Evolutionary conservation across 2,329 filamentous ascomycete species (phyloP), one percentile per base, ranked within the genome.

Genomic region (Epichloe aotearoae): DNA sequence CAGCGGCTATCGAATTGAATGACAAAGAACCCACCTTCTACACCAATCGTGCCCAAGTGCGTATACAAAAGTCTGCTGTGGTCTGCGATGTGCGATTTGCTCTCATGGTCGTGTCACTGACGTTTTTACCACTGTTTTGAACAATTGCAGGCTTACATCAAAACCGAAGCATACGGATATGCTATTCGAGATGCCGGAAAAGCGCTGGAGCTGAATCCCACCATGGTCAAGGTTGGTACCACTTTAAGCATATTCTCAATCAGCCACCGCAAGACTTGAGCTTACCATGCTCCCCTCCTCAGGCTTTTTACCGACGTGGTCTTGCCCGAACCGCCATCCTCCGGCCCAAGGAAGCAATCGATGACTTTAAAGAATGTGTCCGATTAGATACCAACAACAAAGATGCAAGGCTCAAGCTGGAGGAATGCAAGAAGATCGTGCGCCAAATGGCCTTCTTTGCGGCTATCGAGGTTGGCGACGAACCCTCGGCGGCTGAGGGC

Each of bases 261-360:
- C 40, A 34, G 5, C 37, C 7, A 15, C 37, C n/a, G 20, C 17
- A 8, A 41, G 17, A 19, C 12, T 37, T n/a, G 8, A 36, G 10
- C 40, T 45, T 12, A 50, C 36, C 8, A 17, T 40, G 10, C 1
- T 30, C 26, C 26, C 30, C 33, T 37, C 50, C 51, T 50, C 62
- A 94, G 87, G 93, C 91, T 49, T 95, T 93, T 71, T 98, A 95
- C 74, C 83, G 93, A 64, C 82, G 93, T 70, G 93, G 91, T 49
- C 80, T 95, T 23, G 90, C 91, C 47, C 87, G 93, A 61, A 89
- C 90, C 34, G 91, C 91, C 52, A 96, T 96, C 55, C 76, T 97
- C 50, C 84, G 83, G 65, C 88, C 91, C 59, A 84, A 84, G 64
- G 91, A 95, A 54, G 93, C 93, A 17, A 76, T 95, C 39, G 83